phyloP scores from a whole-genome alignment of 1,139 yeast genomes.

The Lizanozyma gosingica region DNA sequence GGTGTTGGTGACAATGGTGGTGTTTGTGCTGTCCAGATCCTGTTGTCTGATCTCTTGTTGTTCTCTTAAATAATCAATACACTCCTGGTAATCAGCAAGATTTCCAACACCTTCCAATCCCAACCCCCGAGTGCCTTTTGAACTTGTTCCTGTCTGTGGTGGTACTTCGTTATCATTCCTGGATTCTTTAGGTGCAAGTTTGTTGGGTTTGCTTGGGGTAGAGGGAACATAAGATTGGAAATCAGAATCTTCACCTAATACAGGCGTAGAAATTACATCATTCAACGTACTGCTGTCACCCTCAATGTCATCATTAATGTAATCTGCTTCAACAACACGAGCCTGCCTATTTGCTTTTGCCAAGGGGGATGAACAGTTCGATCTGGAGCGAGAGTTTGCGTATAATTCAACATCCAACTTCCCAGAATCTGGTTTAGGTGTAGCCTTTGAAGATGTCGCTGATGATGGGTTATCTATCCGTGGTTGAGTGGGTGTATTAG shows the following conservation, averaged over 20 bases:
- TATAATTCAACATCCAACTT: constrained; percentile 2
- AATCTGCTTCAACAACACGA: constrained; percentile 31
- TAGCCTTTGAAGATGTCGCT: neutral
- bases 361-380: constrained; percentile 31
- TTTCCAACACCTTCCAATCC: constrained; percentile 2
- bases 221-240: neutral
- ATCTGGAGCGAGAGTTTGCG: constrained; percentile 10
- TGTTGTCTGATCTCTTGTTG: neutral
- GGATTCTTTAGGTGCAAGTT: neutral
- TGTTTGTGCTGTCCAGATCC: neutral
- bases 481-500: too few relatives aligned
- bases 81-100: neutral
- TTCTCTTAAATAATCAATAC: neutral
- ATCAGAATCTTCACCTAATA: neutral
- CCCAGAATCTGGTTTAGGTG: neutral
- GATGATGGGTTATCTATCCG: constrained; percentile 1
- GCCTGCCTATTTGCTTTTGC: constrained; percentile 41
- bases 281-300: neutral
- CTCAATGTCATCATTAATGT: constrained; percentile 13
- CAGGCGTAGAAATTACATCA: neutral
- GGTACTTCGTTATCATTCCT: too few relatives aligned
- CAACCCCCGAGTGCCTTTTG: constrained; percentile 1
- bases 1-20: neutral
- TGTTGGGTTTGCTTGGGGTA: neutral
- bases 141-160: neutral